Percentiles rank a stretch among this genome's conserved stretches.
Evolutionary conservation across 306 rosid species (phyloP).

Genomic region (Vigna hirtella): DNA sequence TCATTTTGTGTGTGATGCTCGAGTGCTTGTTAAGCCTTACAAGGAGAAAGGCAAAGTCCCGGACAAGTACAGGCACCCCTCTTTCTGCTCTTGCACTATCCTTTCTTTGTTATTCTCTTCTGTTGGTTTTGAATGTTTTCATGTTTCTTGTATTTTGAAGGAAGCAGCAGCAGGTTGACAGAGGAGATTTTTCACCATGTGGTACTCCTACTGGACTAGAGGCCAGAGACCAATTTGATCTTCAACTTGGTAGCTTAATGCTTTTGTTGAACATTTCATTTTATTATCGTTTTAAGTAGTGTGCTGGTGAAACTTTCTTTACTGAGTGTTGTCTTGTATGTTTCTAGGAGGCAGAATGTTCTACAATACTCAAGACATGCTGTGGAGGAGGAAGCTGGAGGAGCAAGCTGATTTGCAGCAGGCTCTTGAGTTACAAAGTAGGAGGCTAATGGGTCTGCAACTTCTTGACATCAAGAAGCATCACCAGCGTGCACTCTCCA

Average conservation of each 20-base stretch:
- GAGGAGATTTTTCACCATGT: constrained; percentile 92
- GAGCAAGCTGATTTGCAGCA: constrained; percentile 94
- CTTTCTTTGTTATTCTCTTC: background rate
- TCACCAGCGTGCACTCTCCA: constrained; percentile 72
- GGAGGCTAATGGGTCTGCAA: constrained; percentile 85
- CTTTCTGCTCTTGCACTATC: background rate
- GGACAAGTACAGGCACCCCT: constrained; percentile 87
- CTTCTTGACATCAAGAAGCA: constrained; percentile 92
- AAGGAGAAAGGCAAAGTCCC: constrained; percentile 99
- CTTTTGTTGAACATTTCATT: background rate
- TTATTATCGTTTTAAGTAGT: background rate
- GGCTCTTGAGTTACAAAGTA: constrained; percentile 86
- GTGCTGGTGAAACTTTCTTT: background rate
- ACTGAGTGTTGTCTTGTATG: background rate
- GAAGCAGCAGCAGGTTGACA: constrained; percentile 81
- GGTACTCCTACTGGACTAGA: constrained; percentile 92
- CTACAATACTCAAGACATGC: constrained; percentile 79
- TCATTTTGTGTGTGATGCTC: constrained; percentile 96
- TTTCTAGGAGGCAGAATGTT: constrained; percentile 79
- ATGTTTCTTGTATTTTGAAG: constrained; percentile 54
- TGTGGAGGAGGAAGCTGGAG: constrained; percentile 92
- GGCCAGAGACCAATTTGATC: constrained; percentile 80
- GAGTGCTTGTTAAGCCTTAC: constrained; percentile 98
- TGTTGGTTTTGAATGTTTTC: constrained; percentile 24
- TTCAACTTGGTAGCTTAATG: constrained; percentile 75